Percentiles rank a stretch among this genome's conserved stretches.
These are phyloP conservation scores for Podila epigama DNA, from an alignment of 192 early-diverging fungal genomes.

Conservation along the genomic window DNA sequence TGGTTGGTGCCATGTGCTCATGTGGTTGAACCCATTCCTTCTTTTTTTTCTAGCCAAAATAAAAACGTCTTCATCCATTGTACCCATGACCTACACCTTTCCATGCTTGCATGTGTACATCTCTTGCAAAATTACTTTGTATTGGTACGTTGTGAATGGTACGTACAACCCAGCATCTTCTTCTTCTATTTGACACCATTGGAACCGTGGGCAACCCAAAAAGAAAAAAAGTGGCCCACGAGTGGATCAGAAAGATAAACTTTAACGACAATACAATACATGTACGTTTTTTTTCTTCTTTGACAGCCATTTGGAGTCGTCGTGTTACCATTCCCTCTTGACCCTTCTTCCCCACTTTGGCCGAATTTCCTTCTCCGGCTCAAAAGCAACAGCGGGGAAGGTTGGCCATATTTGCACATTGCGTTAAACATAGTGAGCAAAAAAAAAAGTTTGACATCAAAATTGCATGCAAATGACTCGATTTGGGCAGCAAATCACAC, in stretches of 20 bases:
- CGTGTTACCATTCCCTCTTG: neutral
- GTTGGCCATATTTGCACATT: neutral
- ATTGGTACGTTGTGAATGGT: neutral
- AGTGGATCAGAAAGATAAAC: too few species aligned
- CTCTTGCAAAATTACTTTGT: neutral
- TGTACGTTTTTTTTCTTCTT: neutral
- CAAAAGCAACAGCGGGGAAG: neutral
- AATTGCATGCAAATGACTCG: too few species aligned
- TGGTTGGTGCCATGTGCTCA: neutral
- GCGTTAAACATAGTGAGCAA: neutral
- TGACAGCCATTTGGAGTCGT: neutral
- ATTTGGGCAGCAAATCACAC: neutral
- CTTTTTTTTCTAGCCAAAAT: too few species aligned
- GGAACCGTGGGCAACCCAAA: too few species aligned
- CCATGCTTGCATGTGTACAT: neutral
- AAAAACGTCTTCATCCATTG: neutral
- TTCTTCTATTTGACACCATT: too few species aligned
- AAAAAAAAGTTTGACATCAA: too few species aligned
- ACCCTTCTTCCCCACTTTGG: neutral
- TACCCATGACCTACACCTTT: neutral
- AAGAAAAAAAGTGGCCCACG: too few species aligned
- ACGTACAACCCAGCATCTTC: too few species aligned
- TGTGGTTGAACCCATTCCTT: neutral
- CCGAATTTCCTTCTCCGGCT: neutral
- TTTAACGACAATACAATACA: too few species aligned